These are phyloP conservation scores for Kazachstania psychrophila DNA, from an alignment of 805 yeast genomes.

Conservation along the genomic window DNA sequence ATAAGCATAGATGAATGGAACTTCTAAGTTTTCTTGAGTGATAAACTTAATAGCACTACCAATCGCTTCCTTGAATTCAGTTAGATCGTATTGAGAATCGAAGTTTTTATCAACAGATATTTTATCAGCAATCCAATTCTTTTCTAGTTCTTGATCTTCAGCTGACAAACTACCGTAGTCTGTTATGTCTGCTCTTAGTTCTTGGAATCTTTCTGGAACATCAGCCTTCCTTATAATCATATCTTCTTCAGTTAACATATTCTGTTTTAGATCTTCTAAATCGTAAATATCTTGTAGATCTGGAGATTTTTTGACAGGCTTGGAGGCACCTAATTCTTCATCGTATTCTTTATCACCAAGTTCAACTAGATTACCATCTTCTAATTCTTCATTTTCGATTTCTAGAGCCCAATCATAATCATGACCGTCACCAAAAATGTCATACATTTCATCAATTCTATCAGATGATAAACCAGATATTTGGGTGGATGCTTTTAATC, in stretches of 20 bases:
- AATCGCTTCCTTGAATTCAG: constrained; percentile 61
- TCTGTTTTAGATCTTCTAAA: constrained; percentile 82
- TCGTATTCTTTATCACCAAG: constrained; percentile 26
- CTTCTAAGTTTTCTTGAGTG: constrained; percentile 72
- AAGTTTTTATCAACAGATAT: constrained; percentile 49
- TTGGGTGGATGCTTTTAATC: constrained; percentile 47
- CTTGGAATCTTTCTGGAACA: constrained; percentile 87
- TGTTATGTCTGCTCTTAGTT: constrained; percentile 53
- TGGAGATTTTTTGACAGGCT: constrained; percentile 33
- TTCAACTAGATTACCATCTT: constrained; percentile 30
- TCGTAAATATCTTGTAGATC: constrained; percentile 81
- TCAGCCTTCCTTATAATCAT: constrained; percentile 79
- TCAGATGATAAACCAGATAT: constrained; percentile 70
- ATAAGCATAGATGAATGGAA: constrained; percentile 91
- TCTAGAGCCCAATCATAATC: constrained; percentile 98
- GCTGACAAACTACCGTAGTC: constrained; percentile 56
- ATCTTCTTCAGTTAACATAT: constrained; percentile 87
- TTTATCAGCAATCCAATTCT: constrained; percentile 68
- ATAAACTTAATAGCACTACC: constrained; percentile 62
- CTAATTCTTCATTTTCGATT: constrained; percentile 42
- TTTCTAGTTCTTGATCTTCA: constrained; percentile 62
- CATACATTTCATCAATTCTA: constrained; percentile 83
- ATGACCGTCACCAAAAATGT: constrained; percentile 93
- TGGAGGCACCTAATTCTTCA: constrained; percentile 28
- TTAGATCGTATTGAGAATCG: constrained; percentile 29